A percentile compares a stretch with the other conserved stretches of the same genome.
These are phyloP conservation scores for Globisporangium viniferum DNA, from an alignment of 352 stramenopile genomes.

Conservation along the genomic window DNA sequence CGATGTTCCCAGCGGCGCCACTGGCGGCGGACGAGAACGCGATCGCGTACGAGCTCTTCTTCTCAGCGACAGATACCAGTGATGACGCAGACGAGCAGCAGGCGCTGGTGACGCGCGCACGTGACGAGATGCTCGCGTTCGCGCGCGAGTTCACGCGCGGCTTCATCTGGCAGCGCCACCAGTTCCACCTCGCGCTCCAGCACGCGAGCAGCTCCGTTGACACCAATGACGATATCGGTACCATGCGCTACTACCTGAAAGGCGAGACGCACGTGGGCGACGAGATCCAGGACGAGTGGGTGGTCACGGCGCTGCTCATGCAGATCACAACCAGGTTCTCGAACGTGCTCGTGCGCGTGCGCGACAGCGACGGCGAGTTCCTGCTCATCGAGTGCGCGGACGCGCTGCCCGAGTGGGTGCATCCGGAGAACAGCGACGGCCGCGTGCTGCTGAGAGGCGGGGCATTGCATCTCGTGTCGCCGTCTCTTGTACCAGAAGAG, in stretches of 20 bases:
- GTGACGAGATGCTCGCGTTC: slow-evolving; percentile 23
- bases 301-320: slow-evolving; percentile 46
- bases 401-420: slow-evolving; percentile 59
- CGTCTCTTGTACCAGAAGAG: slow-evolving; percentile 24
- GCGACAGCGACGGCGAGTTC: slow-evolving; percentile 69
- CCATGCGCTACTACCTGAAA: slow-evolving; percentile 30
- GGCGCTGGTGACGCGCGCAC: slow-evolving; percentile 14
- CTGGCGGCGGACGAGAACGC: slow-evolving; percentile 16
- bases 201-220: background rate
- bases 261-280: slow-evolving; percentile 44
- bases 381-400: slow-evolving; percentile 77
- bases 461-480: slow-evolving; percentile 42
- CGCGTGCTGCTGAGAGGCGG: slow-evolving; percentile 48
- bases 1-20: slow-evolving; percentile 1
- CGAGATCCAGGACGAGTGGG: slow-evolving; percentile 74
- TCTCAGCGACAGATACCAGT: background rate
- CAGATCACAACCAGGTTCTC: slow-evolving; percentile 34
- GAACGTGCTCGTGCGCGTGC: slow-evolving; percentile 34
- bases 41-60: slow-evolving; percentile 41
- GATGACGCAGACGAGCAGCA: slow-evolving; percentile 4
- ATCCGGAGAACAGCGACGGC: slow-evolving; percentile 46
- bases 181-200: slow-evolving; percentile 34
- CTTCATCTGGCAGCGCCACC: slow-evolving; percentile 59
- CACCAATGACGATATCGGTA: background rate
- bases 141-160: slow-evolving; percentile 31